phyloP scores from a whole-genome alignment of 2,329 filamentous ascomycete genomes.

The Claviceps cyperi region DNA sequence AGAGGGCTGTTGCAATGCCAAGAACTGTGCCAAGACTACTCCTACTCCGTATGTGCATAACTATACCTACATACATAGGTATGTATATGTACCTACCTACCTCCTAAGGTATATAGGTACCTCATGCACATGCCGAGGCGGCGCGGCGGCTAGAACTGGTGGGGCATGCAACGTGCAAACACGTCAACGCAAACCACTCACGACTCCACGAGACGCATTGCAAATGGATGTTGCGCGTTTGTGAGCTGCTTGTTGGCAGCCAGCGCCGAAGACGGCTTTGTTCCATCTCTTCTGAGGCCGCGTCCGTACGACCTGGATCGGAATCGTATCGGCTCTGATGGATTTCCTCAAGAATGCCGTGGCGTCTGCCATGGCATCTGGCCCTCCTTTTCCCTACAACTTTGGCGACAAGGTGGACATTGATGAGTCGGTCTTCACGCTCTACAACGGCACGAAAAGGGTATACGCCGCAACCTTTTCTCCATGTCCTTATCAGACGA shows the following conservation, averaged over 20 bases:
- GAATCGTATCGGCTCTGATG: constrained; percentile 37
- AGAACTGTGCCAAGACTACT: too few relatives aligned
- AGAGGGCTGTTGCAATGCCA: too few relatives aligned
- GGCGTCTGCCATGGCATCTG: constrained; percentile 90
- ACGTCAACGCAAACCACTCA: too few relatives aligned
- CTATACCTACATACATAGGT: too few relatives aligned
- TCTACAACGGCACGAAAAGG: constrained; percentile 86
- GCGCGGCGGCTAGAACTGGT: too few relatives aligned
- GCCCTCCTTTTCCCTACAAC: constrained; percentile 79
- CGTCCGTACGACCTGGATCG: neutral
- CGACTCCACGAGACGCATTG: too few relatives aligned
- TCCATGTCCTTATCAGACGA: neutral
- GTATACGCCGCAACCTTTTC: constrained; percentile 26
- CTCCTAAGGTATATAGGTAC: too few relatives aligned
- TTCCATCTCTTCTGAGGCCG: neutral
- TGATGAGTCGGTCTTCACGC: constrained; percentile 88
- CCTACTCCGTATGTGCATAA: too few relatives aligned
- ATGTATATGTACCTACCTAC: too few relatives aligned
- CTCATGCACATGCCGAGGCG: too few relatives aligned
- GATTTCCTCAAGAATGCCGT: constrained; percentile 97
- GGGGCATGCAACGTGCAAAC: too few relatives aligned
- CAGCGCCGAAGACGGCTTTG: neutral
- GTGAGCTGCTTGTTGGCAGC: neutral
- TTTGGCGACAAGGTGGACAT: constrained; percentile 89
- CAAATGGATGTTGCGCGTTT: neutral